Conservation (phyloP, 2,329 filamentous ascomycete genomes). For the Xylaria sp. region DNA sequence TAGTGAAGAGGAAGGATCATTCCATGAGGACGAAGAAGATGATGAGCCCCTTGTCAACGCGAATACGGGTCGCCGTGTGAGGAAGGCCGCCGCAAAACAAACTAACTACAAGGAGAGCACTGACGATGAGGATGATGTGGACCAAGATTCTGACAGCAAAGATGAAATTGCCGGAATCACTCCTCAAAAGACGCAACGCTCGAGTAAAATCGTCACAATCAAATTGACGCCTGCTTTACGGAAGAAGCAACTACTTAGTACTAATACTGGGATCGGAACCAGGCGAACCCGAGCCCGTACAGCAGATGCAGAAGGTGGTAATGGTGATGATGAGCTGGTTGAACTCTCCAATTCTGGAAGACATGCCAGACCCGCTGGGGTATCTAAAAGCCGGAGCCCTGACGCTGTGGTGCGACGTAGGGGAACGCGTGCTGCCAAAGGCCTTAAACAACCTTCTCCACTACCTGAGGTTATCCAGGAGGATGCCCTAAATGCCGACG, state of each 20-base stretch:
- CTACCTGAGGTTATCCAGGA: slow-evolving; percentile 65
- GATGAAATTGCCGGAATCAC: slow-evolving; percentile 53
- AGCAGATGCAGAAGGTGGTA: slow-evolving; percentile 63
- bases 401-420: slow-evolving; percentile 59
- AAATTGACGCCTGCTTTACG: slow-evolving; percentile 48
- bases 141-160: slow-evolving; percentile 47
- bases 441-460: slow-evolving; percentile 59
- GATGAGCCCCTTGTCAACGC: slow-evolving; percentile 52
- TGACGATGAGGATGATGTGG: slow-evolving; percentile 53
- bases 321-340: slow-evolving; percentile 63
- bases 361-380: slow-evolving; percentile 61
- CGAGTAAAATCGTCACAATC: slow-evolving; percentile 58
- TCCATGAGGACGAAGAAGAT: slow-evolving; percentile 47
- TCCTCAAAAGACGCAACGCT: slow-evolving; percentile 45
- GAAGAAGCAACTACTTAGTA: slow-evolving; percentile 39
- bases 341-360: slow-evolving; percentile 71
- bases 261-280: slow-evolving; percentile 44
- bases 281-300: slow-evolving; percentile 65
- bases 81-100: slow-evolving; percentile 57
- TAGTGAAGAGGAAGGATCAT: slow-evolving; percentile 62
- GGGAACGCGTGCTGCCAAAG: slow-evolving; percentile 62
- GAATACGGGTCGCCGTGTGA: slow-evolving; percentile 57
- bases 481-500: slow-evolving; percentile 49
- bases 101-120: slow-evolving; percentile 60
- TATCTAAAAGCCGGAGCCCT: slow-evolving; percentile 65